phyloP scores from a whole-genome alignment of 768 basidiomycete genomes.

The Pulveroboletus sp. region DNA sequence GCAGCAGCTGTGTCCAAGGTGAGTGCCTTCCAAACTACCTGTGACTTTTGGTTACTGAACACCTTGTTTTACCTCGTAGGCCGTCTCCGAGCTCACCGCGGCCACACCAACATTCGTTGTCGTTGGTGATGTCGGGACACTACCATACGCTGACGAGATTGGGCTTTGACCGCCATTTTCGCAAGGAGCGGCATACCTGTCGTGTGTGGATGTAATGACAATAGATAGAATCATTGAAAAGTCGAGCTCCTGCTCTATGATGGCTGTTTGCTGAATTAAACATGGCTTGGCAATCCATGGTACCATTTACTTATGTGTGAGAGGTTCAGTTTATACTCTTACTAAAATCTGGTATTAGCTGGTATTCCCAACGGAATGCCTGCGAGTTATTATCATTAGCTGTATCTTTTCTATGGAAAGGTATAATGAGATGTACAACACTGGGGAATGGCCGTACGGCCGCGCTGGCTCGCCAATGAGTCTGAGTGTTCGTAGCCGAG shows the following conservation, averaged over 20 bases:
- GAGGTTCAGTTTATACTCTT: no score
- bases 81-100: conserved; percentile 60
- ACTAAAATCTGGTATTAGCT: no score
- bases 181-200: conserved; percentile 9
- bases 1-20: conserved; percentile 70
- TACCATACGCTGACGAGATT: conserved; percentile 83
- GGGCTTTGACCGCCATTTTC: conserved; percentile 49
- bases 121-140: conserved; percentile 67
- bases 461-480: no score
- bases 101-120: conserved; percentile 84
- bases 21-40: background rate
- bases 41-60: background rate
- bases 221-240: conserved; percentile 13
- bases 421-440: no score
- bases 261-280: background rate
- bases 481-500: no score
- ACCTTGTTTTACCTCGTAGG: conserved; percentile 28
- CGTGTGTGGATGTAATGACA: conserved; percentile 10
- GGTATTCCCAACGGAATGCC: no score
- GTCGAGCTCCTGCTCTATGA: background rate
- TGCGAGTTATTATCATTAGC: no score
- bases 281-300: no score
- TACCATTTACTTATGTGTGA: background rate
- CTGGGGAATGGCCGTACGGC: no score
- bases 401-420: no score